Evolutionary conservation across 345 rosid genomes (phyloP).

Genomic region (Gynandropsis gynandra): DNA sequence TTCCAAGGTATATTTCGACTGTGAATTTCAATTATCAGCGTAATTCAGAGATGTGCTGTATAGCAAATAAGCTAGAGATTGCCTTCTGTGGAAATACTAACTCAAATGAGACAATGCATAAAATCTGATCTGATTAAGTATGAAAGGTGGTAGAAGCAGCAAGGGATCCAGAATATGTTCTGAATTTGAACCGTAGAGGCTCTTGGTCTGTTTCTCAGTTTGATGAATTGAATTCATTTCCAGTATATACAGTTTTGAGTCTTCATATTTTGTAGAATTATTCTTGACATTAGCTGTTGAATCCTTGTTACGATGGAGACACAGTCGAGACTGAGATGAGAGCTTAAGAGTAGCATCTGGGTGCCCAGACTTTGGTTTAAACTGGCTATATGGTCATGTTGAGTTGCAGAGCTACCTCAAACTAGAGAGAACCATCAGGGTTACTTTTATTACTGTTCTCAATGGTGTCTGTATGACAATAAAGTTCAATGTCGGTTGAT

Average conservation of each 20-base stretch:
- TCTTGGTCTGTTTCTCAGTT: neutral
- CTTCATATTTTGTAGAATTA: neutral
- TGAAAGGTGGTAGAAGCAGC: no score
- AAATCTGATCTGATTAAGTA: neutral
- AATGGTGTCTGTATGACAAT: neutral
- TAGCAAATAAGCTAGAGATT: neutral
- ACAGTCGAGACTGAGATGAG: neutral
- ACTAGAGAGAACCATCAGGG: neutral
- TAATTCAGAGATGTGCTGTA: neutral
- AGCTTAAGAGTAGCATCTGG: neutral
- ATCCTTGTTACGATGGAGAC: neutral
- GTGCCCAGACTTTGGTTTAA: neutral
- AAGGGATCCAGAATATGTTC: no score
- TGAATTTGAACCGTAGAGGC: no score
- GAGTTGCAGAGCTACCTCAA: no score
- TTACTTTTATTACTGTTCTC: neutral
- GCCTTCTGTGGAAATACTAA: neutral
- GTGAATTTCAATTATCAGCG: neutral
- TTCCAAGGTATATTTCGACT: slow-evolving; percentile 52
- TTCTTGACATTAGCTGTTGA: slow-evolving; percentile 1
- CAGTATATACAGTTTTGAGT: neutral
- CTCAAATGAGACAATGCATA: neutral
- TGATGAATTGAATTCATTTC: neutral
- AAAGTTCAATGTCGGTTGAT: neutral
- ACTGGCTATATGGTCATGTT: slow-evolving; percentile 10